Evolutionary conservation across 2,329 filamentous ascomycete species (phyloP), one percentile per base, ranked within the genome.

Genomic region (Diplodia seriata): DNA sequence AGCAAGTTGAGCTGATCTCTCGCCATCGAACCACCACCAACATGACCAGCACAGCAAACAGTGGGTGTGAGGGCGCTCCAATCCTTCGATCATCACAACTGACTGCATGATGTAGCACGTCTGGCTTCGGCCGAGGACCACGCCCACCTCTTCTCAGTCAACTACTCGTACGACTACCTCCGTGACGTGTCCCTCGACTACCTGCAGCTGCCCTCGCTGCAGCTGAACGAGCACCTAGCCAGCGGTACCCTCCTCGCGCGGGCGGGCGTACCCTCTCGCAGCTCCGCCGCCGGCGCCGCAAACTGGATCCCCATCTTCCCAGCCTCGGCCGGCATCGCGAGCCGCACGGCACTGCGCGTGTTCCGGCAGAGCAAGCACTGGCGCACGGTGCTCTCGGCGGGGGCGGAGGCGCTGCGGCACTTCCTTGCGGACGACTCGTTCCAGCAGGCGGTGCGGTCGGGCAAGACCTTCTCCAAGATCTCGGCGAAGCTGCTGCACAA

Each of bases 311-410:
- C 7, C 43, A 47, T 47, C 43, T 47, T 47, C n/a, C 43, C 43
- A 1, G 14, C 14, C 2, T 4, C 6, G 4, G 43, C 43, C 14
- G 43, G 43, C 43, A 47, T 47, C n/a, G 43, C 43, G 14, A n/a
- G 14, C 12, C 14, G 14, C 7, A 47, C 43, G 4, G 43, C 14
- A 1, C 43, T 47, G 43, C 43, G 43, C 43, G 43, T 47, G 14
- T 47, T 47, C 43, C 43, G 43, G 43, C 43, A 47, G 43, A 47
- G 43, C 43, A 47, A 47, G n/a, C 12, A 47, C 43, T 47, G 43
- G 43, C 14, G n/a, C 14, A 15, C n/a, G 7, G 43, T 47, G 7
- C n/a, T 47, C 4, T 4, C 43, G 6, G n/a, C 43, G 4, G 43
- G 43, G 4, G 6, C 43, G 4, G 43, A 47, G 3, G 14, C 43